These are phyloP conservation scores for Penicillium herquei DNA, from an alignment of 495 filamentous ascomycete genomes.

Conservation along the genomic window DNA sequence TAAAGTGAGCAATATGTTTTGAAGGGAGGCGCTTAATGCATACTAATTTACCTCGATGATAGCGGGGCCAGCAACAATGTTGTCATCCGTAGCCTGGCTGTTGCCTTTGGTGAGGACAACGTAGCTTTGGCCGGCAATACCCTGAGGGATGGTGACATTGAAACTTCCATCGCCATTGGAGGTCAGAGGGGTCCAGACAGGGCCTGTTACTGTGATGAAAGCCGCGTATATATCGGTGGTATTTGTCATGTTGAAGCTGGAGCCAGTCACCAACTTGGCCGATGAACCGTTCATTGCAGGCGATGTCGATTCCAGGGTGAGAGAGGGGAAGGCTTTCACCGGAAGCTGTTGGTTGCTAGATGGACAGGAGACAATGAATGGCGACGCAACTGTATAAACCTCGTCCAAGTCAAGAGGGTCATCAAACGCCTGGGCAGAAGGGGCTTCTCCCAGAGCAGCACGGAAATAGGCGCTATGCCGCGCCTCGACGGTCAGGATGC, in stretches of 20 bases:
- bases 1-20: no score
- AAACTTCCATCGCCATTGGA: slow-evolving; percentile 29
- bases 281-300: slow-evolving; percentile 16
- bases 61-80: slow-evolving; percentile 35
- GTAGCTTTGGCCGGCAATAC: slow-evolving; percentile 36
- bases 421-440: slow-evolving; percentile 58
- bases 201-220: slow-evolving; percentile 40
- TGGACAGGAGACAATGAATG: slow-evolving; percentile 60
- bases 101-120: slow-evolving; percentile 34
- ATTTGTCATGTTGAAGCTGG: slow-evolving; percentile 17
- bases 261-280: slow-evolving; percentile 14
- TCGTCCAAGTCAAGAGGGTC: slow-evolving; percentile 55
- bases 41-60: slow-evolving; percentile 32
- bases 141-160: slow-evolving; percentile 31
- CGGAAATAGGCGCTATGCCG: slow-evolving; percentile 61
- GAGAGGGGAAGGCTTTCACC: slow-evolving; percentile 55
- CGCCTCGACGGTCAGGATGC: slow-evolving; percentile 61
- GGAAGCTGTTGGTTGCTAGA: slow-evolving; percentile 50
- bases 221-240: slow-evolving; percentile 18
- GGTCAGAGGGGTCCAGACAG: slow-evolving; percentile 25
- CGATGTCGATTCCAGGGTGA: slow-evolving; percentile 21
- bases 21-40: no score
- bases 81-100: slow-evolving; percentile 21
- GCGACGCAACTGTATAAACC: slow-evolving; percentile 59
- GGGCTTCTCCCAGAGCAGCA: slow-evolving; percentile 42